phyloP scores from a whole-genome alignment of 257 asterid species.

The Henckelia pumila region DNA sequence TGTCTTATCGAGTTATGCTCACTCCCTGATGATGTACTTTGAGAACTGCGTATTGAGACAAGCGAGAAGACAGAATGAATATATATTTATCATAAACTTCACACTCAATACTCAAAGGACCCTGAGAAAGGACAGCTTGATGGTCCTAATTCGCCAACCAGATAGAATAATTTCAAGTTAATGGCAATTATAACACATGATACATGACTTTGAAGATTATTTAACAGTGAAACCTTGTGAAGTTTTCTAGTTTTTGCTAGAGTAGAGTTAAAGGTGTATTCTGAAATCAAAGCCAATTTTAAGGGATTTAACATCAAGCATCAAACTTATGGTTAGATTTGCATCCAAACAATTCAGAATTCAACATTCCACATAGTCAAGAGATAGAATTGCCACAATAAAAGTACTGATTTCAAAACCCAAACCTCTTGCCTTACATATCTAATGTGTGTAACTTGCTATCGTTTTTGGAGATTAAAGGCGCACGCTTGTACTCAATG shows the following conservation, averaged over 20 bases:
- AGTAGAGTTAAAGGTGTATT: background rate
- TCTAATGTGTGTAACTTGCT: constrained; percentile 18
- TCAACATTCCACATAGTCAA: background rate
- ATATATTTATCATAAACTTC: background rate
- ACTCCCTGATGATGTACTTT: constrained; percentile 19
- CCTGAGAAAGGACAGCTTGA: too few species aligned
- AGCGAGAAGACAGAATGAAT: constrained; percentile 7
- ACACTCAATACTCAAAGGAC: background rate
- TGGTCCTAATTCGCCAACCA: background rate
- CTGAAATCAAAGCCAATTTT: background rate
- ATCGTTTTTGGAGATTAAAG: constrained; percentile 26
- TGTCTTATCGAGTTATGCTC: constrained; percentile 28
- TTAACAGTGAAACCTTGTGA: too few species aligned
- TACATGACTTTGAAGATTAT: too few species aligned
- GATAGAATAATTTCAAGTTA: background rate
- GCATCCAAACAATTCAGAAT: constrained; percentile 1
- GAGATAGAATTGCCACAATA: background rate
- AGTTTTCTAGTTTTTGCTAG: background rate
- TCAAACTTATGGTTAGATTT: background rate
- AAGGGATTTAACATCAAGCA: constrained; percentile 6
- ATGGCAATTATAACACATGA: background rate
- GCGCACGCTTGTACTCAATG: constrained; percentile 37
- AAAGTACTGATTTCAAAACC: constrained; percentile 1
- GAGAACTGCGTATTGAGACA: constrained; percentile 33
- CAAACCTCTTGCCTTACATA: constrained; percentile 27